phyloP scores from a whole-genome alignment of 23 red algal species.

The Gracilaria domingensis region DNA sequence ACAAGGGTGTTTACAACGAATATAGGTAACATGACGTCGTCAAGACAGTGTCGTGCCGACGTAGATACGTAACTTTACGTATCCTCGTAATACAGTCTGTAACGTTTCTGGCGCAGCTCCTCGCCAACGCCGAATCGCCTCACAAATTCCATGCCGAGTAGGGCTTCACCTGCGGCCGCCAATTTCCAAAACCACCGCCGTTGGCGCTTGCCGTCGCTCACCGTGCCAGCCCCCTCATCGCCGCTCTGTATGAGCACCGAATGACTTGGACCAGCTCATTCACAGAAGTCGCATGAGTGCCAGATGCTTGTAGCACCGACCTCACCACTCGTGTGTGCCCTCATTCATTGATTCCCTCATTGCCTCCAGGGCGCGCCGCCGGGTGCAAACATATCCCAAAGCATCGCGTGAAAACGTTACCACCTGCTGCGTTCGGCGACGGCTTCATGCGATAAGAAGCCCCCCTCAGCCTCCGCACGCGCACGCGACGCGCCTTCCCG shows the following conservation, averaged over 20 bases:
- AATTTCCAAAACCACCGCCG: no score
- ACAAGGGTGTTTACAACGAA: neutral
- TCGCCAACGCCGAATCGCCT: no score
- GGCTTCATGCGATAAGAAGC: neutral
- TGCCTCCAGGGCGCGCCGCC: neutral
- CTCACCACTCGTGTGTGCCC: no score
- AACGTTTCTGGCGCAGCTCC: no score
- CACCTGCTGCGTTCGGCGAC: neutral
- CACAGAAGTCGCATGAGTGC: no score
- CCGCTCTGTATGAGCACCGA: no score
- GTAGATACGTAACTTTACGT: neutral
- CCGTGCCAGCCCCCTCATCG: no score
- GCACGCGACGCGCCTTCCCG: constrained; percentile 15
- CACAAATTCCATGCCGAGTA: no score
- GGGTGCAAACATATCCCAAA: neutral
- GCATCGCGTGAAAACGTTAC: neutral
- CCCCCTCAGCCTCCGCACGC: constrained; percentile 5
- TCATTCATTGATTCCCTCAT: neutral
- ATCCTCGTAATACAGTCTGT: constrained; percentile 4
- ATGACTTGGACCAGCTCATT: no score
- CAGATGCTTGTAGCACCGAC: no score
- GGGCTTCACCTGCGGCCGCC: no score
- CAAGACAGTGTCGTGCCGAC: neutral
- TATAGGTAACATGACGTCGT: neutral
- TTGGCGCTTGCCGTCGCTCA: no score